These are phyloP conservation scores for Fusarium sp. DNA, from an alignment of 2,329 filamentous ascomycete genomes.

Conservation along the genomic window DNA sequence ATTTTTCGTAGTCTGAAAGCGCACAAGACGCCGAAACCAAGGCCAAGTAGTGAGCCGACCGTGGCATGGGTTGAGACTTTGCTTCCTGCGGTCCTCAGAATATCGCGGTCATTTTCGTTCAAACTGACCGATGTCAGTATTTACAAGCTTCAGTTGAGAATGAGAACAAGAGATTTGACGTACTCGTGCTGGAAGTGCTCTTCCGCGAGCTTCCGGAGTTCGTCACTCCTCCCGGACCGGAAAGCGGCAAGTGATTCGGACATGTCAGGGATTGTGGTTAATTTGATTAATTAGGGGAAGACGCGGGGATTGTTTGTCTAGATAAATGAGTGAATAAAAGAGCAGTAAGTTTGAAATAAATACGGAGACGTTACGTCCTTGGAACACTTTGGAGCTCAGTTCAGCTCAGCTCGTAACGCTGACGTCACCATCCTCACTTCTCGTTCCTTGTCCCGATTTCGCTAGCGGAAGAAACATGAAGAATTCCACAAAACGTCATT, in stretches of 20 bases:
- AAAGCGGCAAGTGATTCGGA: conserved; percentile 1
- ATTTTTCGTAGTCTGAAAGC: neutral
- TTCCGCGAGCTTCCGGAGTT: neutral
- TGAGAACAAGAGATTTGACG: neutral
- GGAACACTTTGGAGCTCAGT: neutral
- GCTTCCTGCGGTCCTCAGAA: neutral
- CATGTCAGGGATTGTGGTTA: neutral
- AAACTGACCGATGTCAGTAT: neutral
- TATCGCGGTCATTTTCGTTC: neutral
- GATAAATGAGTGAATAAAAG: no score
- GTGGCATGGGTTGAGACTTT: neutral
- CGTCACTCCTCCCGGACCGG: neutral
- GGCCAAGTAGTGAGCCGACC: neutral
- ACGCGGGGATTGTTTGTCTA: fast-evolving
- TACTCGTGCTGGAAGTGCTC: conserved; percentile 9
- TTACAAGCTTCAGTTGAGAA: neutral
- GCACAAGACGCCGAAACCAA: neutral
- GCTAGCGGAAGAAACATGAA: neutral
- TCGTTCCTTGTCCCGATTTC: no score
- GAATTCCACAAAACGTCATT: neutral
- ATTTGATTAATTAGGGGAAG: no score
- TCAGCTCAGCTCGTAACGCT: neutral
- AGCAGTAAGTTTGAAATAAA: no score
- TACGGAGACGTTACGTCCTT: neutral
- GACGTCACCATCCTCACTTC: neutral